phyloP scores from a whole-genome alignment of 257 asterid genomes.

The Echium plantagineum region DNA sequence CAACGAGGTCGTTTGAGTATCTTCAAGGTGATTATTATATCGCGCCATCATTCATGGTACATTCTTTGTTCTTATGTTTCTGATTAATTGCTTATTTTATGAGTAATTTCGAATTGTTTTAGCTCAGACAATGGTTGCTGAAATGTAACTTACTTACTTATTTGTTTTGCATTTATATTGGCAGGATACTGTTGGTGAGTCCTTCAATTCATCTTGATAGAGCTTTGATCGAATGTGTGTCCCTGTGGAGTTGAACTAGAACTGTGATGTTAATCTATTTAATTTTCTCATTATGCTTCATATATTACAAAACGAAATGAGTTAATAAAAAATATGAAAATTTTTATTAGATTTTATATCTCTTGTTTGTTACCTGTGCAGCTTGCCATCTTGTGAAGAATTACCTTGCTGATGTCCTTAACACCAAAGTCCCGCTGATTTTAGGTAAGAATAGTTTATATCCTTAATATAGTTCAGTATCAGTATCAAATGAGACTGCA shows the following conservation, averaged over 20 bases:
- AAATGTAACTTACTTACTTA: neutral
- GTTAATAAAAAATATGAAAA: no score
- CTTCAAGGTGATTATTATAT: constrained; percentile 94
- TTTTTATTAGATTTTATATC: no score
- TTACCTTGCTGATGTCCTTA: constrained; percentile 54
- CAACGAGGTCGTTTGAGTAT: constrained; percentile 74
- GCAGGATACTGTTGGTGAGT: constrained; percentile 97
- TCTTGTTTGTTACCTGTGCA: constrained; percentile 24
- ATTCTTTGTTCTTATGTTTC: constrained; percentile 1
- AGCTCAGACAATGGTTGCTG: neutral
- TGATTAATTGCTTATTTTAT: neutral
- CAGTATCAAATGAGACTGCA: no score
- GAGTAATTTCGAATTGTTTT: neutral
- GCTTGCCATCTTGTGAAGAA: constrained; percentile 82
- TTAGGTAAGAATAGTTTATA: constrained; percentile 75
- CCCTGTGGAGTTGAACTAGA: neutral
- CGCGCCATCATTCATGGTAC: constrained; percentile 78
- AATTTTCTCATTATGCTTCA: neutral
- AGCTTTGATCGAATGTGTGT: neutral
- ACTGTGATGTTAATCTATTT: neutral
- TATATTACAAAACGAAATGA: no score
- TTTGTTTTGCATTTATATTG: constrained; percentile 9
- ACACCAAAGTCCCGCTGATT: constrained; percentile 66
- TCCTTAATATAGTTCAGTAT: no score
- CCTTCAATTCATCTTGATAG: constrained; percentile 9